Percentiles rank a stretch among this genome's conserved stretches.
Evolutionary conservation across 164 flowering plant genomes (phyloP).

Genomic region (Magnolia sinica): DNA sequence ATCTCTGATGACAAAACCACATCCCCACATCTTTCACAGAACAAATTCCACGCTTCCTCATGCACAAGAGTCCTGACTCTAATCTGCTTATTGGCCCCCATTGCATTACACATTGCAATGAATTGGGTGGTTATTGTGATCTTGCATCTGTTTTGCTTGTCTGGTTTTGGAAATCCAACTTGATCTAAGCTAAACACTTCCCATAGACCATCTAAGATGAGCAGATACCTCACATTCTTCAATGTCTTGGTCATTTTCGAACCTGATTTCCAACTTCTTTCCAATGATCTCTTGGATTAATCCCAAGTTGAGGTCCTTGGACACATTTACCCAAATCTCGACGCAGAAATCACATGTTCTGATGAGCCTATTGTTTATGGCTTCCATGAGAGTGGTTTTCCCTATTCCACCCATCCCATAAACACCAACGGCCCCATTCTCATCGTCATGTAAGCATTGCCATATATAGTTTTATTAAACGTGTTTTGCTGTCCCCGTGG

Average conservation of each 20-base stretch:
- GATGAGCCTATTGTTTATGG: neutral
- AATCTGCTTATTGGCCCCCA: neutral
- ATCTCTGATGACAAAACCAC: neutral
- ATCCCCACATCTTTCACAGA: neutral
- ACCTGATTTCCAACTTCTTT: too few species aligned
- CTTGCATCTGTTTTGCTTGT: neutral
- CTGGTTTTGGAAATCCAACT: constrained; percentile 2
- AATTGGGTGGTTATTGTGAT: neutral
- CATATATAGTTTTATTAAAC: neutral
- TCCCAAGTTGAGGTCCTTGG: neutral
- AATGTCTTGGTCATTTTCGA: too few species aligned
- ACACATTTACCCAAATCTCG: neutral
- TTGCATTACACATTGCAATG: neutral
- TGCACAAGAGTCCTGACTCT: neutral
- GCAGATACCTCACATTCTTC: neutral
- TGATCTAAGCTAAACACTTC: neutral
- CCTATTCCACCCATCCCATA: constrained; percentile 2
- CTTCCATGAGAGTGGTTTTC: neutral
- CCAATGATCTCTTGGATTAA: too few species aligned
- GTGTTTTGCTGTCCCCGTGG: too few species aligned
- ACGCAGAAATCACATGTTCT: neutral
- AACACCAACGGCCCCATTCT: neutral
- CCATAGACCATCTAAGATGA: neutral
- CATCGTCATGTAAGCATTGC: neutral
- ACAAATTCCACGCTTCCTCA: constrained; percentile 2